phyloP scores from a whole-genome alignment of 2,329 filamentous ascomycete species.

The Pseudocercospora fuligena region DNA sequence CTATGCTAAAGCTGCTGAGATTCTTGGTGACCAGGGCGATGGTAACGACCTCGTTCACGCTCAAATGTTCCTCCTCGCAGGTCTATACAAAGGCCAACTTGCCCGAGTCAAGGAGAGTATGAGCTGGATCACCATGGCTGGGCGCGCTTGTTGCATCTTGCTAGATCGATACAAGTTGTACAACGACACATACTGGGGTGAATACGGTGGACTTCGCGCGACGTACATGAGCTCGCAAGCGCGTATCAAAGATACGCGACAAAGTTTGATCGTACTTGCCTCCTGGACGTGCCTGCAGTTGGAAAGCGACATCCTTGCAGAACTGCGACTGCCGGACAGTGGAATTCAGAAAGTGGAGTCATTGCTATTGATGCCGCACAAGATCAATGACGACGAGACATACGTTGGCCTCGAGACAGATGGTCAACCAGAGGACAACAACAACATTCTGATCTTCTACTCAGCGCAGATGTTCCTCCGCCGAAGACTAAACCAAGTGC shows the following conservation, averaged over 20 bases:
- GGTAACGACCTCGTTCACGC: conserved; percentile 82
- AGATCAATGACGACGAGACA: conserved; percentile 47
- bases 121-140: conserved; percentile 68
- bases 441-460: conserved; percentile 61
- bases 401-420: conserved; percentile 32
- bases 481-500: conserved; percentile 60
- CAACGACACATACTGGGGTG: conserved; percentile 40
- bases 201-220: conserved; percentile 43
- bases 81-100: conserved; percentile 86
- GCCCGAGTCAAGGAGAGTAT: conserved; percentile 86
- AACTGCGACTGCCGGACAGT: conserved; percentile 68
- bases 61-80: conserved; percentile 82
- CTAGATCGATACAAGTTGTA: conserved; percentile 69
- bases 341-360: conserved; percentile 63
- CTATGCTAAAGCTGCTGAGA: conserved; percentile 83
- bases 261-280: conserved; percentile 61
- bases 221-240: conserved; percentile 36
- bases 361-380: conserved; percentile 70
- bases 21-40: conserved; percentile 79
- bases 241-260: conserved; percentile 40
- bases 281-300: conserved; percentile 95
- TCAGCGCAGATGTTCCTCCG: conserved; percentile 66
- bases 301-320: conserved; percentile 92
- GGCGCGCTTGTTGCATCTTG: conserved; percentile 69
- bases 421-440: conserved; percentile 29